phyloP scores from a whole-genome alignment of 805 yeast species.

The Alloascoidea africana region DNA sequence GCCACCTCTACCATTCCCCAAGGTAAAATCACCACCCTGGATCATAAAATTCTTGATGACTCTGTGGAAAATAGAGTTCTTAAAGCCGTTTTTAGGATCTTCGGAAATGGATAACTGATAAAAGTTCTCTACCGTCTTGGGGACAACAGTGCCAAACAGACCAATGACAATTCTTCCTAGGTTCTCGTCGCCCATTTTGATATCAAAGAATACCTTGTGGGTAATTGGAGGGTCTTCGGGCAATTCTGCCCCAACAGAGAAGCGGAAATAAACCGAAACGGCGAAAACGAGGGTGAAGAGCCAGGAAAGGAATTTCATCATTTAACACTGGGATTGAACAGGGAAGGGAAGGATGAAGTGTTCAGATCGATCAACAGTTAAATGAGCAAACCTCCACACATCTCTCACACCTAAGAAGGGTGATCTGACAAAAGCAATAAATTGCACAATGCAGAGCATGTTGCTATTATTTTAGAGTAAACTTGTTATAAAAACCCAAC shows the following conservation, averaged over 20 bases:
- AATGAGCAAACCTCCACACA: too few relatives aligned
- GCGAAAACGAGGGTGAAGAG: neutral
- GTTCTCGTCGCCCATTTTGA: constrained; percentile 60
- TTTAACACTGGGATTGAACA: neutral
- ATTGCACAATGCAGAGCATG: too few relatives aligned
- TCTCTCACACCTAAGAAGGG: too few relatives aligned
- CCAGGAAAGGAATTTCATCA: neutral
- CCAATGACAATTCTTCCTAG: constrained; percentile 83
- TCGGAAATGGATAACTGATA: constrained; percentile 49
- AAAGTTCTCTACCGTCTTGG: constrained; percentile 64
- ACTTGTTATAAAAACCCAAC: too few relatives aligned
- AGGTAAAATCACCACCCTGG: constrained; percentile 44
- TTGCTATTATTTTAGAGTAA: too few relatives aligned
- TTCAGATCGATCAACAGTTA: too few relatives aligned
- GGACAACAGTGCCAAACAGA: constrained; percentile 72
- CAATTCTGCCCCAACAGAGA: neutral
- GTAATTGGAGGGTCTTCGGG: constrained; percentile 39
- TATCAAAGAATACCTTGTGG: constrained; percentile 72
- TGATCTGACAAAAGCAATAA: too few relatives aligned
- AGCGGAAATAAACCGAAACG: neutral
- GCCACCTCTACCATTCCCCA: constrained; percentile 61
- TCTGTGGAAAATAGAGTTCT: constrained; percentile 31
- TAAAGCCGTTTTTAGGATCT: constrained; percentile 45
- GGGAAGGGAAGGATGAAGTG: too few relatives aligned
- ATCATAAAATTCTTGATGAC: constrained; percentile 32